Evolutionary conservation across 2,329 filamentous ascomycete species (phyloP).

Genomic region (Claviceps digitariae): DNA sequence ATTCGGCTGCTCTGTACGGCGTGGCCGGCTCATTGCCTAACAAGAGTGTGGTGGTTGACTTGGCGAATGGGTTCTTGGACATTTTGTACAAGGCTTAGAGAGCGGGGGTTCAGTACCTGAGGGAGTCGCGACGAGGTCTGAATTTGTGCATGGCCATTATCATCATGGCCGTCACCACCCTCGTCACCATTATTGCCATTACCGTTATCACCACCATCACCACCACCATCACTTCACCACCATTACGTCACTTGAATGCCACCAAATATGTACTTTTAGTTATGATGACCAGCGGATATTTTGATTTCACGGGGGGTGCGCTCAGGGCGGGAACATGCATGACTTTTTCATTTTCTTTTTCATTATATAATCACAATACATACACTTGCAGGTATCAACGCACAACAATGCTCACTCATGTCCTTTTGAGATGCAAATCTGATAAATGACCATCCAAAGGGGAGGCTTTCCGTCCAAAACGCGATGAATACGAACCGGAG

Average conservation of each 20-base stretch:
- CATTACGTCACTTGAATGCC: background rate
- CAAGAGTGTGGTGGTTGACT: slow-evolving; percentile 83
- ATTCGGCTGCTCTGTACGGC: slow-evolving; percentile 82
- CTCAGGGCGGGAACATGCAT: background rate
- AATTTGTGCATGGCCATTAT: too few relatives aligned
- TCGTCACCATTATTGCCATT: background rate
- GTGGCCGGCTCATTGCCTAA: slow-evolving; percentile 91
- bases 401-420: too few relatives aligned
- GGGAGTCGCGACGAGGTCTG: too few relatives aligned
- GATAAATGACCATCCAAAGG: too few relatives aligned
- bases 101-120: background rate
- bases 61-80: slow-evolving; percentile 85
- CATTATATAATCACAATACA: too few relatives aligned
- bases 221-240: background rate
- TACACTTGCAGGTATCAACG: too few relatives aligned
- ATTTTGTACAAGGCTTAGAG: slow-evolving; percentile 73
- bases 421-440: too few relatives aligned
- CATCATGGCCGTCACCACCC: too few relatives aligned
- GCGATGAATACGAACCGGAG: too few relatives aligned
- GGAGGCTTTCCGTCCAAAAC: too few relatives aligned
- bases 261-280: background rate
- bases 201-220: background rate
- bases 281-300: background rate
- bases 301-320: background rate
- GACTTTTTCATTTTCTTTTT: background rate